Evolutionary conservation across 2,329 filamentous ascomycete species (phyloP).

Genomic region (Karstenula rhodostoma): DNA sequence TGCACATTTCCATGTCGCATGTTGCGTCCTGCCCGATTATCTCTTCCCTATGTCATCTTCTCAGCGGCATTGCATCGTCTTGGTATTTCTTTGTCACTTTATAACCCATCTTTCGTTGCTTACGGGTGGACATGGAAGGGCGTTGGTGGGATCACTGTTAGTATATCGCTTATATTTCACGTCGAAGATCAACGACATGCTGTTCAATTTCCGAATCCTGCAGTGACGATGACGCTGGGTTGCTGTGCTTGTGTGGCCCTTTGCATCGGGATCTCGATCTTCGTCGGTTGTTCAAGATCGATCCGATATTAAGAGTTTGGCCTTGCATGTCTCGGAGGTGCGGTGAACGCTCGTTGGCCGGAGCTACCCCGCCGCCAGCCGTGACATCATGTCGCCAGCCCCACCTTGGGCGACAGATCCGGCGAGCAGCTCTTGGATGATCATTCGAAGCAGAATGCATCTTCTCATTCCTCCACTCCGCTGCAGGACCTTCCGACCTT

Average conservation of each 20-base stretch:
- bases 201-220: not conserved
- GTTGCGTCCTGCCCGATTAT: slow-evolving; percentile 21
- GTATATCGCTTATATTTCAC: not conserved
- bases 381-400: slow-evolving; percentile 17
- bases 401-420: slow-evolving; percentile 15
- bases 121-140: not conserved
- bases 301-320: not conserved
- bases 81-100: not conserved
- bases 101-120: not conserved
- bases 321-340: not conserved
- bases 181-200: not conserved
- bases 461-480: slow-evolving; percentile 11
- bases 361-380: slow-evolving; percentile 18
- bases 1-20: slow-evolving; percentile 9
- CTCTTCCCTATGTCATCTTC: slow-evolving; percentile 34
- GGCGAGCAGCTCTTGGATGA: slow-evolving; percentile 5
- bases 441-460: slow-evolving; percentile 14
- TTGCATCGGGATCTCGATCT: not conserved
- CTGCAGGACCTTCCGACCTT: slow-evolving; percentile 13
- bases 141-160: not conserved
- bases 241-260: not conserved
- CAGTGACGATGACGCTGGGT: not conserved
- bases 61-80: slow-evolving; percentile 9
- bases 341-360: not conserved
- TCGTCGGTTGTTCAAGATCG: not conserved